Conservation (phyloP, 441 rosid genomes). For the Eruca vesicaria region DNA sequence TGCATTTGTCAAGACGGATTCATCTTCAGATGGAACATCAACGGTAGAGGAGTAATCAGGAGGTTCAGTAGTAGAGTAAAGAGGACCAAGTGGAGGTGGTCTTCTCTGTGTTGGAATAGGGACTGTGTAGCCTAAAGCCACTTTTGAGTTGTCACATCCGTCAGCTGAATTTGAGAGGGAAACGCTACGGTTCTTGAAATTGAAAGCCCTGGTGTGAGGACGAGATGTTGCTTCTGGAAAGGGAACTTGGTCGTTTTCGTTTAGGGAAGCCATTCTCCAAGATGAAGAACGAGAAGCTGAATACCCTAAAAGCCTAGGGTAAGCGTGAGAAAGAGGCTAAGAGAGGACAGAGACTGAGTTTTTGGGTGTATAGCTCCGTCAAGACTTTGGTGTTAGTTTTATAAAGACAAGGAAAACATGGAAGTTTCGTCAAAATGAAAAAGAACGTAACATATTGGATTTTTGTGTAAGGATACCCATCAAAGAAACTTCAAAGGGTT, state of each 20-base stretch:
- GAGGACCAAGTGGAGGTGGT: slow-evolving; percentile 32
- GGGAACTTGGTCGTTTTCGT: slow-evolving; percentile 62
- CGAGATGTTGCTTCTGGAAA: slow-evolving; percentile 32
- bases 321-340: neutral
- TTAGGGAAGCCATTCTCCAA: slow-evolving; percentile 12
- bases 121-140: slow-evolving; percentile 64
- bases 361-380: neutral
- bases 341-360: neutral
- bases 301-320: neutral
- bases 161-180: slow-evolving; percentile 63
- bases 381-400: neutral
- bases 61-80: slow-evolving; percentile 22
- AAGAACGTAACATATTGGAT: neutral
- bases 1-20: slow-evolving; percentile 48
- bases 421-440: neutral
- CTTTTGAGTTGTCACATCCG: slow-evolving; percentile 26
- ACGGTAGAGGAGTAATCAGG: neutral
- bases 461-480: neutral
- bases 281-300: neutral
- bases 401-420: neutral
- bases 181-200: slow-evolving; percentile 50
- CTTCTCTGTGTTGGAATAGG: slow-evolving; percentile 56
- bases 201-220: neutral
- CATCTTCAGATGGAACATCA: slow-evolving; percentile 30
- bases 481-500: slow-evolving; percentile 6